Evolutionary conservation across 2,329 filamentous ascomycete species (phyloP), one percentile per base, ranked within the genome.

Genomic region (Paradendryphiella salina): DNA sequence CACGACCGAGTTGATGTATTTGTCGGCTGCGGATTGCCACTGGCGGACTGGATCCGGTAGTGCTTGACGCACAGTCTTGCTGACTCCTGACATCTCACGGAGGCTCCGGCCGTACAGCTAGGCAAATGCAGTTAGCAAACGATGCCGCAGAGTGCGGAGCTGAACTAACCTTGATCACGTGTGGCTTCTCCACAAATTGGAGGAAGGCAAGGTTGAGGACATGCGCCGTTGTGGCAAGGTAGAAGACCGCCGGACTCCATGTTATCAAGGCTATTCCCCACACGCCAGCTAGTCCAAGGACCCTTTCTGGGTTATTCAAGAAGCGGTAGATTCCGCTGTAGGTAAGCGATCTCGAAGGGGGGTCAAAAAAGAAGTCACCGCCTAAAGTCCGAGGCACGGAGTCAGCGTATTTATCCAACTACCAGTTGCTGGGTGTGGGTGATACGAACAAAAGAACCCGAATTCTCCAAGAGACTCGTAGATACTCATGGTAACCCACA

Each of bases 301-400:
- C 86, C 49, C 93, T 87, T 73, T 99, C 94, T 0, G 94, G 94
- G 67, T 97, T 99, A 77, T 99, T 99, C 60, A 99, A 80, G 76
- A 96, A 99, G 39, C 94, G 90, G 73, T 99, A 99, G 65, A 99
- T 99, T 56, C 93, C 95, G 61, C 88, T 91, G 75, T 99, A 99
- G 0, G 90, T 97, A 55, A 97, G 80, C 26, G 67, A 70, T 75
- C 94, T 96, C 10, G 87, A 87, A 9, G 86, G 84, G 37, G 90
- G 87, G 55, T 96, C 90, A 70, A 94, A 96, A 80, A 99, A 97
- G 79, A 97, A 99, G 71, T 99, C 94, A 14, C 94, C 94, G 68
- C 23, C 92, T 97, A 79, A 97, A 97, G 20, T 5, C 9, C 6
- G 18, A 38, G 13, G 35, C 35, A 23, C 10, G 23, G 3, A n/a